Evolutionary conservation across 176 grass and related monocot genomes (phyloP).

Genomic region (Zea mays): DNA sequence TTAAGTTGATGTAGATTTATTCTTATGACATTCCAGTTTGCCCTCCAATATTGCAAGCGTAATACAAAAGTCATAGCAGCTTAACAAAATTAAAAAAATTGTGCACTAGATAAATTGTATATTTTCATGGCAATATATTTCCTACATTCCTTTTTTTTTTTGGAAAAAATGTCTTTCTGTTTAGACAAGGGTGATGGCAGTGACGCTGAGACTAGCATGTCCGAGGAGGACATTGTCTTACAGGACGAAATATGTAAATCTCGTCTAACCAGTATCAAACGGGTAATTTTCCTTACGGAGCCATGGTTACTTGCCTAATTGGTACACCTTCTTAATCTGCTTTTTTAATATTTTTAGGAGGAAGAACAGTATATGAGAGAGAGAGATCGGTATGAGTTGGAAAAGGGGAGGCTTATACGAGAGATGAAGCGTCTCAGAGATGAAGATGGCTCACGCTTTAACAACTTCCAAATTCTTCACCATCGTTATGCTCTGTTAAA

Average conservation of each 20-base stretch:
- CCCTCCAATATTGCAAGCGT: constrained; percentile 24
- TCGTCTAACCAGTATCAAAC: constrained; percentile 85
- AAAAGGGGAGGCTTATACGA: constrained; percentile 94
- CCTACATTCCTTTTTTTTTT: neutral
- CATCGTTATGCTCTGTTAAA: constrained; percentile 99
- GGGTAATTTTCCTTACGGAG: constrained; percentile 51
- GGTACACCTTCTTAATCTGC: constrained; percentile 28
- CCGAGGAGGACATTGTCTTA: constrained; percentile 88
- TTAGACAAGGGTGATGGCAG: constrained; percentile 88
- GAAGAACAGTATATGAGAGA: constrained; percentile 93
- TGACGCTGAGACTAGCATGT: constrained; percentile 80
- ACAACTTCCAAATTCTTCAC: constrained; percentile 98
- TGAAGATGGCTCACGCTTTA: constrained; percentile 98
- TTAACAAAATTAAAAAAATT: neutral
- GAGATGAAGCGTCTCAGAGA: constrained; percentile 99
- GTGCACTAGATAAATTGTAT: neutral
- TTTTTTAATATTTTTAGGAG: constrained; percentile 58
- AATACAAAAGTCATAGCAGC: constrained; percentile 9
- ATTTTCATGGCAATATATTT: neutral
- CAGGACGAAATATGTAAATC: constrained; percentile 99
- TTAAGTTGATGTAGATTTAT: constrained; percentile 16
- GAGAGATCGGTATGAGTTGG: constrained; percentile 92
- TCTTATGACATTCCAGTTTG: constrained; percentile 4
- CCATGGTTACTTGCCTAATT: constrained; percentile 20
- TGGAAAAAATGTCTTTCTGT: constrained; percentile 35